Percentiles rank a stretch among this genome's conserved stretches.
Conservation (phyloP, 768 basidiomycete species). For the Hygrophorus russula region DNA sequence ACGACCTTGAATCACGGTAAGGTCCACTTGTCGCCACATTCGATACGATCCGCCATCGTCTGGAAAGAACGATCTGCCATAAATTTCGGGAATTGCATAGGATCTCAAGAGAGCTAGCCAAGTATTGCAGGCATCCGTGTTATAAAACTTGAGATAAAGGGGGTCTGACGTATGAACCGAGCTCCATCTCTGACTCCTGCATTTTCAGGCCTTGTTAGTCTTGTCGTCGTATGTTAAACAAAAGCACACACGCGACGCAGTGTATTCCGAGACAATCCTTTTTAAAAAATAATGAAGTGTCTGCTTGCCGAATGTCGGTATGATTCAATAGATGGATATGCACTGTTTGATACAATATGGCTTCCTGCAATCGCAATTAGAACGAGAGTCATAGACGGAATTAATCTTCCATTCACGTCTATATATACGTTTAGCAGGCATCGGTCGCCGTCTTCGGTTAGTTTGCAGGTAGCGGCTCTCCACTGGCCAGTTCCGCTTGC, state of each 20-base stretch:
- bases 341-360: slow-evolving; percentile 61
- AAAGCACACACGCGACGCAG: slow-evolving; percentile 37
- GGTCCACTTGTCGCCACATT: slow-evolving; percentile 77
- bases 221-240: slow-evolving; percentile 1
- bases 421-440: slow-evolving; percentile 66
- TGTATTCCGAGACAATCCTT: slow-evolving; percentile 69
- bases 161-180: slow-evolving; percentile 44
- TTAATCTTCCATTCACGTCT: slow-evolving; percentile 37
- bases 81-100: slow-evolving; percentile 71
- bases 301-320: slow-evolving; percentile 70
- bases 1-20: slow-evolving; percentile 64
- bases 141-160: slow-evolving; percentile 63
- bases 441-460: slow-evolving; percentile 55
- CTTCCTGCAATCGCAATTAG: slow-evolving; percentile 34
- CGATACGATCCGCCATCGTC: slow-evolving; percentile 69
- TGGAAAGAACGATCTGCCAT: slow-evolving; percentile 46
- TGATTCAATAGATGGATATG: slow-evolving; percentile 64
- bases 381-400: background rate
- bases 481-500: slow-evolving; percentile 48
- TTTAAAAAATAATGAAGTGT: slow-evolving; percentile 66
- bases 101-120: slow-evolving; percentile 78
- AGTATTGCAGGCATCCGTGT: slow-evolving; percentile 49
- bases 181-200: slow-evolving; percentile 52
- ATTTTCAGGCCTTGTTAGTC: slow-evolving; percentile 4
- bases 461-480: slow-evolving; percentile 62